A percentile compares a stretch with the other conserved stretches of the same genome.
phyloP scores from a whole-genome alignment of 352 stramenopile species.

The Phytophthora syringae region DNA sequence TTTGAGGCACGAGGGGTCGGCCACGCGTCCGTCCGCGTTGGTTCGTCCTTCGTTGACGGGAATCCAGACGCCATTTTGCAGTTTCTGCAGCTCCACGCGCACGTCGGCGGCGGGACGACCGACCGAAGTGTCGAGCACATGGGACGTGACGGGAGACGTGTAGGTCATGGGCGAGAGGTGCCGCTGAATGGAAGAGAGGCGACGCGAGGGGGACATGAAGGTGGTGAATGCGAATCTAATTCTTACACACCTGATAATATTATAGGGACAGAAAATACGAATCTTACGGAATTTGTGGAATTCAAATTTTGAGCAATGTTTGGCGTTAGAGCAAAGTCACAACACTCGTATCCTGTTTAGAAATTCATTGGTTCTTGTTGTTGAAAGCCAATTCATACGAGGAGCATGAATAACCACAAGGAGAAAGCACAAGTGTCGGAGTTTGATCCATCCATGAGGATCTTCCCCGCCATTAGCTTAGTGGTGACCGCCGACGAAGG shows the following conservation, averaged over 20 bases:
- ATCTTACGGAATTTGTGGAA: neutral
- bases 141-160: constrained; percentile 82
- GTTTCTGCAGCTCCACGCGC: constrained; percentile 68
- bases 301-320: too few species aligned
- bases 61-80: constrained; percentile 44
- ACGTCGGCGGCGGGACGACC: constrained; percentile 77
- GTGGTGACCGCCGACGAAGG: too few species aligned
- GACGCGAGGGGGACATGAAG: constrained; percentile 24
- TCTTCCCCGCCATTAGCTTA: too few species aligned
- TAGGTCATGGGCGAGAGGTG: constrained; percentile 46
- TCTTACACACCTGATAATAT: neutral
- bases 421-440: too few species aligned
- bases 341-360: too few species aligned
- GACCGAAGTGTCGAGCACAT: constrained; percentile 87
- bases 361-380: too few species aligned
- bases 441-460: too few species aligned
- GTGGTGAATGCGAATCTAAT: neutral
- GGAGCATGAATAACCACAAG: too few species aligned
- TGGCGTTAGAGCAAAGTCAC: too few species aligned
- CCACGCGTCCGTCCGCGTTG: constrained; percentile 74
- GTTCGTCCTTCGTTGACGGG: constrained; percentile 57
- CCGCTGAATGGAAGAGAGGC: constrained; percentile 20
- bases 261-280: neutral
- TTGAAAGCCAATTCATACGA: too few species aligned
- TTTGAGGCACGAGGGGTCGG: constrained; percentile 2